Base-by-base conservation (phyloP, 23 red algal species). In the Cyanidioschyzon merolae region DNA sequence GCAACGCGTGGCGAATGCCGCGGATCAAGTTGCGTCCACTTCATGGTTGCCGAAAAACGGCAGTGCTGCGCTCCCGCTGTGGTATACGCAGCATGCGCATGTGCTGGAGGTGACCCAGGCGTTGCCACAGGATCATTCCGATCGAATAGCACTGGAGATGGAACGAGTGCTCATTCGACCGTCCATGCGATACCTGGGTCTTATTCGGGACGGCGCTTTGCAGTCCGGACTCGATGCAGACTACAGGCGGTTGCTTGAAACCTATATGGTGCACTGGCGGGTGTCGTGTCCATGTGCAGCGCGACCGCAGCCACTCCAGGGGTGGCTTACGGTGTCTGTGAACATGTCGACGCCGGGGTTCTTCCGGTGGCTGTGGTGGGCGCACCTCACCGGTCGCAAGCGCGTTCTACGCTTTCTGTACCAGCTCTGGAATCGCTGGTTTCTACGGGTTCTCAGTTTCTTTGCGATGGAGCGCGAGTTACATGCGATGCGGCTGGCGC, bases 161-260 rank as follows among this genome's bases (percentile, higher is more conserved):
- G 63, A 71, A 27, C 63, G 63, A 7, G 32, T 71, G 29, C 21
- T 71, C 16, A 71, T 71, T 25, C 32, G 63, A 3, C 63, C 63
- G 63, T 71, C 63, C 12, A 35, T 32, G 63, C 63, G 63, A 27
- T 71, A 71, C 63, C 21, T 71, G 63, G n/a, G 63, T 7, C n/a
- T 71, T 7, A 35, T 71, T 25, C 63, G 63, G 2, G 63, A 71
- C 32, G 63, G 63, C 63, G 63, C 63, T 3, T 7, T 25, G n/a
- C n/a, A 71, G 3, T 71, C 63, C 16, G 63, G 63, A 17, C 63
- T 71, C n/a, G 63, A 71, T 7, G 63, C 21, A 15, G 63, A 25
- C n/a, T 71, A 71, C 30, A 3, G 21, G 63, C n/a, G 7, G 7
- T 71, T 32, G n/a, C 32, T 71, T 25, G 63, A 71, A 7, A 35